A percentile compares a stretch with the other conserved stretches of the same genome.
Conservation (phyloP, 1,284 basidiomycete genomes). For the Cerioporus squamosus region DNA sequence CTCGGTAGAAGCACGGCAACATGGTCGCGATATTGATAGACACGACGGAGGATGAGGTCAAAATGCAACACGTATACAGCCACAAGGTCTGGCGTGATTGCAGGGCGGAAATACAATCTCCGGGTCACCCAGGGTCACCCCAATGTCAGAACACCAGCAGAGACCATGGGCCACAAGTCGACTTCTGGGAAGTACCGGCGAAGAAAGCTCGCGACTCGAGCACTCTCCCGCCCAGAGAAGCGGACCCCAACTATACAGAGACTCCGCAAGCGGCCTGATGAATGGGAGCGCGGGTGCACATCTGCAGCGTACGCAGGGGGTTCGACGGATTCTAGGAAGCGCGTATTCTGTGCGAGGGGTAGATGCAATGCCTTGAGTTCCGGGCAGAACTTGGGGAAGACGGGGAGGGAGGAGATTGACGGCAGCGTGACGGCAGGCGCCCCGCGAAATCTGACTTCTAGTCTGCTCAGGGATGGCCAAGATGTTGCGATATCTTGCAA, state of each 20-base stretch:
- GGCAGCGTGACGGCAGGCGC: conserved; percentile 1
- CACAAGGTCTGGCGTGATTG: too few species aligned
- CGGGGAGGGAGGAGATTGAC: conserved; percentile 2
- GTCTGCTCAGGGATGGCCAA: conserved; percentile 6
- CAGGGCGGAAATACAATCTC: too few species aligned
- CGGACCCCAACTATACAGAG: conserved; percentile 3
- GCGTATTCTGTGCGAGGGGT: conserved; percentile 9
- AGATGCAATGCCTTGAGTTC: conserved; percentile 6
- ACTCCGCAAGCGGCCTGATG: not conserved
- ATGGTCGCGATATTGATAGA: too few species aligned
- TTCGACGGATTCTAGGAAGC: not conserved
- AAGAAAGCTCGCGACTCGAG: not conserved
- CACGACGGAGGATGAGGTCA: too few species aligned
- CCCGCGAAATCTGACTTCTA: conserved; percentile 7
- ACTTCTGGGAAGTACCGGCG: not conserved
- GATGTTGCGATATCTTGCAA: conserved; percentile 14
- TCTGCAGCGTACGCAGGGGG: not conserved
- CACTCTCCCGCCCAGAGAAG: conserved; percentile 1
- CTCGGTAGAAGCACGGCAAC: too few species aligned
- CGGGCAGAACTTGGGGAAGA: conserved; percentile 14
- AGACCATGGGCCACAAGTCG: conserved; percentile 2
- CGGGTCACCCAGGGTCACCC: not conserved
- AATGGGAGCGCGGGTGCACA: too few species aligned
- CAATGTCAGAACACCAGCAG: not conserved
- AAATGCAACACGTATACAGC: too few species aligned